phyloP scores from a whole-genome alignment of 441 rosid species.

The Arabidopsis hybrid region DNA sequence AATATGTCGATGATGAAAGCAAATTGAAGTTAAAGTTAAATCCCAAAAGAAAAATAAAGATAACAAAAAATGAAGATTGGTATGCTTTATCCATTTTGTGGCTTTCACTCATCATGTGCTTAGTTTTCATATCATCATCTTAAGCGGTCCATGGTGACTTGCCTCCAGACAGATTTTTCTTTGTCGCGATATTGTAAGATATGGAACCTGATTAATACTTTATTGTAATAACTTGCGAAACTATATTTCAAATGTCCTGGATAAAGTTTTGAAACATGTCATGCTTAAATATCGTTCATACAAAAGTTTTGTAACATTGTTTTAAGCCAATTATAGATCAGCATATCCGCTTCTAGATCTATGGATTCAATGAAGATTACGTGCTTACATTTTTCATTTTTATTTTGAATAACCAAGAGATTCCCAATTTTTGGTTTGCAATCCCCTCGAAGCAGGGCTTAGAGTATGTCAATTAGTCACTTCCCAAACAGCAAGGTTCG shows the following conservation, averaged over 20 bases:
- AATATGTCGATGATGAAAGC: conserved; percentile 38
- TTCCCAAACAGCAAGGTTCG: not conserved
- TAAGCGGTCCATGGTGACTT: conserved; percentile 37
- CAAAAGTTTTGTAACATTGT: not conserved
- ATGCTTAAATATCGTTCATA: not conserved
- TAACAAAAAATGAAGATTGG: not conserved
- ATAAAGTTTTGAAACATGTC: conserved; percentile 1
- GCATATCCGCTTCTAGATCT: not conserved
- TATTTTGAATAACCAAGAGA: not conserved
- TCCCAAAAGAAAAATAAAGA: not conserved
- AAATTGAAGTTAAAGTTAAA: not conserved
- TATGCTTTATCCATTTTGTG: conserved; percentile 41
- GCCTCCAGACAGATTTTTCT: conserved; percentile 11
- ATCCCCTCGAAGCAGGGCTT: not conserved
- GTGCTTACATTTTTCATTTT: not conserved
- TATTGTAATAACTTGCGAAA: conserved; percentile 7
- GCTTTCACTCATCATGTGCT: conserved; percentile 39
- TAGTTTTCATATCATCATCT: conserved; percentile 36
- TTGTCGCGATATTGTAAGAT: conserved; percentile 20
- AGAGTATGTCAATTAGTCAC: not conserved
- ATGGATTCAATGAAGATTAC: not conserved
- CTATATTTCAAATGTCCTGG: not conserved
- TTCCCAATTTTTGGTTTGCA: not conserved
- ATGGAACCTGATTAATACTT: conserved; percentile 19
- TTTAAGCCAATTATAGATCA: not conserved